Base-by-base conservation (phyloP, 257 asterid genomes). In the Rubia yunnanensis region DNA sequence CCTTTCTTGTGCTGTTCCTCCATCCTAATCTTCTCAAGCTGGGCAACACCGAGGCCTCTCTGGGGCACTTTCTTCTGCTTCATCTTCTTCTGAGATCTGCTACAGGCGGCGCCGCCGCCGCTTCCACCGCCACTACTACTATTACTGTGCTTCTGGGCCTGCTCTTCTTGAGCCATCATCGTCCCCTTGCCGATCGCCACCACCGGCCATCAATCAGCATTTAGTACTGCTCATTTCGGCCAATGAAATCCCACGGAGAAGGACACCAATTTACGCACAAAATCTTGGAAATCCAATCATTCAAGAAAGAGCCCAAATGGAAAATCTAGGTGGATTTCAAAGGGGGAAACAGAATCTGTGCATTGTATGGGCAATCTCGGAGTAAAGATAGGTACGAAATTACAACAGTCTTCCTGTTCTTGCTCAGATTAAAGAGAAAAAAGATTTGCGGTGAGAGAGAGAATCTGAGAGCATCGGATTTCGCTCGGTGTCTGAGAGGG, bases 1-100 rank as follows among this genome's bases (percentile, higher is more conserved):
- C 83, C 94, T 28, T 66, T 79, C 65, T 80, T 87, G 13, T 84
- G 83, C 68, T 88, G 91, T 68, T 87, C 95, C 68, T 89, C 98
- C 10, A 80, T 48, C 46, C 88, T 89, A 76, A 92, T 87, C 74
- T 77, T 92, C 65, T 92, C 98, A 50, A 92, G 89, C 78, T 89
- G 98, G 31, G 96, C 98, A 65, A 92, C 96, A 68, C 98, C 96
- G 62, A 89, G 74, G 15, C 98, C 98, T 66, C 98, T 85, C 64
- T 87, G 98, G 10, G 98, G 96, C 7, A 84, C 84, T 48, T 83
- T 92, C 69, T 87, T 92, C 24, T 83, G 95, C 79, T 92, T 92
- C 72, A 71, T 75, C 76, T 78, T 88, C 66, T 82, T 82, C 9
- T 76, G 67, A 65, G 80, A 65, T 75, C 79, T 74, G 64, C 72